These are phyloP conservation scores for Sordariomycetes sp. DNA, from an alignment of 2,329 filamentous ascomycete genomes.

Conservation along the genomic window DNA sequence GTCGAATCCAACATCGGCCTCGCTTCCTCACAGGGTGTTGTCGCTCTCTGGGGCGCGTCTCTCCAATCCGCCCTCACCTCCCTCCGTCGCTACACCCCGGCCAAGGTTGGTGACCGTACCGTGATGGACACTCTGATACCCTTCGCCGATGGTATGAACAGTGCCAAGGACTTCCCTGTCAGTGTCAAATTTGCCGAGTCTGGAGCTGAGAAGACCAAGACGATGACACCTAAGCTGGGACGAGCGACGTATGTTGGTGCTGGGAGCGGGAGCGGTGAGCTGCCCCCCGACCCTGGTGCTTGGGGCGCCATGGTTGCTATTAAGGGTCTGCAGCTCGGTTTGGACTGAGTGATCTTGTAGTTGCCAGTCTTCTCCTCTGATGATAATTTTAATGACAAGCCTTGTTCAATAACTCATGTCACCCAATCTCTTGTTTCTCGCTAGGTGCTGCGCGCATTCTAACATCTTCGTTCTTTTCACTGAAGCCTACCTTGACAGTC, in stretches of 20 bases:
- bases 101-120: slow-evolving; percentile 45
- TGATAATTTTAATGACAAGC: too few relatives aligned
- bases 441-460: too few relatives aligned
- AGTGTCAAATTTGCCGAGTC: slow-evolving; percentile 49
- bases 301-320: slow-evolving; percentile 56
- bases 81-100: slow-evolving; percentile 42
- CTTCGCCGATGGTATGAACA: slow-evolving; percentile 37
- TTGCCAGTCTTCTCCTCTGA: too few relatives aligned
- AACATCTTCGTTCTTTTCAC: too few relatives aligned
- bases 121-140: slow-evolving; percentile 49
- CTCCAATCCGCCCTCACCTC: slow-evolving; percentile 33
- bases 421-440: too few relatives aligned
- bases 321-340: slow-evolving; percentile 24
- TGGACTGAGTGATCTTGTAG: neutral
- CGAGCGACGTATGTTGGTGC: slow-evolving; percentile 60
- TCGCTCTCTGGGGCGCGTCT: slow-evolving; percentile 32
- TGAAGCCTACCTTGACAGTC: too few relatives aligned
- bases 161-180: slow-evolving; percentile 40
- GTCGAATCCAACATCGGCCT: slow-evolving; percentile 25
- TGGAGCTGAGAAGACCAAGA: slow-evolving; percentile 55
- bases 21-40: slow-evolving; percentile 17
- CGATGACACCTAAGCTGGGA: slow-evolving; percentile 55
- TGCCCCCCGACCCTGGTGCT: slow-evolving; percentile 61
- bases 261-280: slow-evolving; percentile 35
- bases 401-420: too few relatives aligned